Evolutionary conservation across 2,329 filamentous ascomycete species (phyloP).

Genomic region (Hypocrella siamensis): DNA sequence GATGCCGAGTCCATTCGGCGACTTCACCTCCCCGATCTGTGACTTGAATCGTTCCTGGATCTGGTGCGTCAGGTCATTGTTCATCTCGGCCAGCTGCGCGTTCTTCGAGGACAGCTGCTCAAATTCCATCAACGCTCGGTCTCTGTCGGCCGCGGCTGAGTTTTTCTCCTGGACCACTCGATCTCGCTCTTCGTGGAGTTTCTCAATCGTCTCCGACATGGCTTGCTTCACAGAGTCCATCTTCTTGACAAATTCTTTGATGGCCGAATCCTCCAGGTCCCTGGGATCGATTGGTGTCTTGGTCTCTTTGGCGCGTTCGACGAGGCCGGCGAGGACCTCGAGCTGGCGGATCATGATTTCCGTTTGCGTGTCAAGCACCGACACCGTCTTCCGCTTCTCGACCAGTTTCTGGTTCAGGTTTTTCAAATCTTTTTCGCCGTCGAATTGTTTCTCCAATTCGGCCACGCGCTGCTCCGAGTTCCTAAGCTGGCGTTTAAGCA

Average conservation of each 20-base stretch:
- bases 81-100: conserved; percentile 82
- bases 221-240: conserved; percentile 44
- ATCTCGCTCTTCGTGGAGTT: conserved; percentile 56
- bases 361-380: conserved; percentile 81
- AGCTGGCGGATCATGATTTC: conserved; percentile 91
- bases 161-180: conserved; percentile 74
- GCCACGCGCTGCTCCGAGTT: conserved; percentile 72
- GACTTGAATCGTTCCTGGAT: conserved; percentile 89
- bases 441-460: conserved; percentile 71
- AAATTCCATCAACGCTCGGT: conserved; percentile 88
- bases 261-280: conserved; percentile 74
- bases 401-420: conserved; percentile 74
- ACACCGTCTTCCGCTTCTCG: conserved; percentile 92
- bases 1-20: conserved; percentile 40
- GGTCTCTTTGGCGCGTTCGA: conserved; percentile 72
- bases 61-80: conserved; percentile 86
- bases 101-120: conserved; percentile 92
- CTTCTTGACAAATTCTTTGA: conserved; percentile 78
- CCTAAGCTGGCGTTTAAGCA: conserved; percentile 60
- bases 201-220: conserved; percentile 42
- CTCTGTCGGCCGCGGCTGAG: conserved; percentile 68
- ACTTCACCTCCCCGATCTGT: conserved; percentile 40
- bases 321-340: conserved; percentile 75
- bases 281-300: conserved; percentile 66
- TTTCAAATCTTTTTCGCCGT: conserved; percentile 47